Base-by-base conservation (phyloP, 768 basidiomycete species). In the Rhodotorula sphaerocarpa region DNA sequence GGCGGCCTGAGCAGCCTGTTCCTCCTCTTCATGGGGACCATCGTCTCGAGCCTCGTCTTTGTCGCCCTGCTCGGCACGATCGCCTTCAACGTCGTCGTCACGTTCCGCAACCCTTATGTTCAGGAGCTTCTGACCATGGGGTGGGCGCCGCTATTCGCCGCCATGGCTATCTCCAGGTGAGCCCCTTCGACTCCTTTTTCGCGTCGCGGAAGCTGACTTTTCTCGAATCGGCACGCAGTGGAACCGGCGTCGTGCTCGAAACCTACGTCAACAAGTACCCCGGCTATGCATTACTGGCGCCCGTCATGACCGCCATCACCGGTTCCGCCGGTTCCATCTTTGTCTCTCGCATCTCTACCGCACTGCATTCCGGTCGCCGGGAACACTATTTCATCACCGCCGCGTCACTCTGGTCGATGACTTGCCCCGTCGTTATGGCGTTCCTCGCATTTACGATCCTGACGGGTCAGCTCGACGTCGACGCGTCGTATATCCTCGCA, bases 241-340 rank as follows among this genome's bases (percentile, higher is more conserved):
- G 83, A 1, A 87, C 93, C 0, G 95, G 95, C 0, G 85, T 96
- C 65, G 86, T 96, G 0, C 82, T 99, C 15, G 90, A 96, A 70
- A 80, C 82, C 50, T 95, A 92, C 67, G 91, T 93, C 10, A 85
- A 84, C 67, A 79, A 82, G 41, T 97, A 90, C 69, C 82, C 86
- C 59, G 92, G 89, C 3, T 97, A 88, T 72, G 90, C 87, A 0
- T 76, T 96, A 1, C 79, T 99, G 20, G 86, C 88, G 1, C 82
- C 92, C 18, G 88, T 90, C 5, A 87, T 95, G 64, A 88, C 87
- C 36, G 90, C 90, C 53, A 76, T 99, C 20, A 87, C 90, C 0
- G 93, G 92, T 16, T 84, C 86, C 45, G 86, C 91, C 5, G 92
- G 92, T 5, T 85, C 89, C 20, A 90, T 97, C 70, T 84, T 88